Conservation (phyloP, 495 filamentous ascomycete genomes). For the Xylaria curta region DNA sequence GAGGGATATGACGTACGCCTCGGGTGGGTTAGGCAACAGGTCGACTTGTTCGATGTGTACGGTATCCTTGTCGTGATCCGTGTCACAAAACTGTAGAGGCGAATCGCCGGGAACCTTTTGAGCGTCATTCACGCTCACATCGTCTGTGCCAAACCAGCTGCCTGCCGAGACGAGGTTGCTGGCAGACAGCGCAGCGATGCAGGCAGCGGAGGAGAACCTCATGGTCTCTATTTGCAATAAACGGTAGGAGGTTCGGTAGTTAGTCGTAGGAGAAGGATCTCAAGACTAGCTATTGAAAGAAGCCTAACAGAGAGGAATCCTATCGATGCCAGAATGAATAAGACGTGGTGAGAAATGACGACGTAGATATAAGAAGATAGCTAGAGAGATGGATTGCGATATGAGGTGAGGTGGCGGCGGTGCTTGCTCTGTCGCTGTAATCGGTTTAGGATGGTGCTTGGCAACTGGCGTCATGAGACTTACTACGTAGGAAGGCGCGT, state of each 20-base stretch:
- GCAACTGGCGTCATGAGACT: constrained; percentile 29
- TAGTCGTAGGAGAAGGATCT: not conserved
- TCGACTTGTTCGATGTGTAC: constrained; percentile 80
- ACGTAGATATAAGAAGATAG: not conserved
- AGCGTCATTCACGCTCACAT: constrained; percentile 43
- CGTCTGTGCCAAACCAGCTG: constrained; percentile 45
- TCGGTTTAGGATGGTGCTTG: constrained; percentile 8
- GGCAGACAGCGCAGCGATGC: constrained; percentile 48
- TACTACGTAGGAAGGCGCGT: not conserved
- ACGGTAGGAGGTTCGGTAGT: not conserved
- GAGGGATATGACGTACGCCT: constrained; percentile 67
- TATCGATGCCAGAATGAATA: not conserved
- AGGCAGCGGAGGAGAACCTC: constrained; percentile 43
- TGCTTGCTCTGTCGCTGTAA: not conserved
- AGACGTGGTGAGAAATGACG: not conserved
- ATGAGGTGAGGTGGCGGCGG: constrained; percentile 1
- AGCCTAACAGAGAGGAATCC: not conserved
- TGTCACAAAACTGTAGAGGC: constrained; percentile 74
- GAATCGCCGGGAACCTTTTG: constrained; percentile 73
- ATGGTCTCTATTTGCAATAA: constrained; percentile 9
- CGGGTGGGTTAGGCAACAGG: constrained; percentile 83
- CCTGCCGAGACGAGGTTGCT: constrained; percentile 44
- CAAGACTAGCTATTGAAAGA: not conserved
- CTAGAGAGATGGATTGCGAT: not conserved
- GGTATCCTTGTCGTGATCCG: constrained; percentile 64